phyloP scores from a whole-genome alignment of 2,329 filamentous ascomycete species.

The Aaosphaeria pasadenensis region DNA sequence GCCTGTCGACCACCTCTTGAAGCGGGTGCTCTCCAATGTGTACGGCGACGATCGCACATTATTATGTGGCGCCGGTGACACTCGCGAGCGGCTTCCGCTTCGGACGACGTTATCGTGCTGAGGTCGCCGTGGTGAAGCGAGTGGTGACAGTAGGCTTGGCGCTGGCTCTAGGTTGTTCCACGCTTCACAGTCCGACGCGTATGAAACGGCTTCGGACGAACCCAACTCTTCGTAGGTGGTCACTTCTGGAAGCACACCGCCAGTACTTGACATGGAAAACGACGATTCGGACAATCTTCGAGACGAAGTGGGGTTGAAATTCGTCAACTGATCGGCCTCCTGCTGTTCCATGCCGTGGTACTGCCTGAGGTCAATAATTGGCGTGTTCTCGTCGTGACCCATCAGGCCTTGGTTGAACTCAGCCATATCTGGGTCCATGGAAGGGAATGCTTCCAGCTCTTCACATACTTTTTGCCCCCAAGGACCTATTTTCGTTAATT shows the following conservation, averaged over 20 bases:
- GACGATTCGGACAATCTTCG: slow-evolving; percentile 70
- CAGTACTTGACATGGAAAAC: slow-evolving; percentile 64
- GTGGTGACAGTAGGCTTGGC: slow-evolving; percentile 68
- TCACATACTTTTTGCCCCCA: slow-evolving; percentile 40
- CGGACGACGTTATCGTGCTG: slow-evolving; percentile 46
- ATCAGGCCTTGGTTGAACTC: slow-evolving; percentile 37
- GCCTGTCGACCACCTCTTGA: slow-evolving; percentile 76
- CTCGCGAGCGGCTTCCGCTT: slow-evolving; percentile 64
- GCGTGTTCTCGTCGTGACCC: slow-evolving; percentile 38
- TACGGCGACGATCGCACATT: slow-evolving; percentile 69
- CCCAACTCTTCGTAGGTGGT: slow-evolving; percentile 71
- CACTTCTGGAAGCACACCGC: slow-evolving; percentile 63
- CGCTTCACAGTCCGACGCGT: slow-evolving; percentile 58
- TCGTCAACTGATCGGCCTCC: slow-evolving; percentile 25
- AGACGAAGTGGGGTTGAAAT: slow-evolving; percentile 48
- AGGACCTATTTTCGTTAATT: slow-evolving; percentile 28
- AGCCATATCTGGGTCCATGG: slow-evolving; percentile 35
- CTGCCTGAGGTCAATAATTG: slow-evolving; percentile 40
- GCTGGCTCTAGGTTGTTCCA: slow-evolving; percentile 66
- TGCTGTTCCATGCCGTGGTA: slow-evolving; percentile 30
- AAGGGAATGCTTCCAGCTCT: slow-evolving; percentile 38
- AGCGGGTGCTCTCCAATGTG: slow-evolving; percentile 62
- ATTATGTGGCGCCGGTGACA: slow-evolving; percentile 68
- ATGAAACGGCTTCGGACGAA: slow-evolving; percentile 65
- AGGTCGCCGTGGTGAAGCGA: slow-evolving; percentile 68